phyloP scores from a whole-genome alignment of 352 stramenopile genomes.

The Phytophthora melonis region DNA sequence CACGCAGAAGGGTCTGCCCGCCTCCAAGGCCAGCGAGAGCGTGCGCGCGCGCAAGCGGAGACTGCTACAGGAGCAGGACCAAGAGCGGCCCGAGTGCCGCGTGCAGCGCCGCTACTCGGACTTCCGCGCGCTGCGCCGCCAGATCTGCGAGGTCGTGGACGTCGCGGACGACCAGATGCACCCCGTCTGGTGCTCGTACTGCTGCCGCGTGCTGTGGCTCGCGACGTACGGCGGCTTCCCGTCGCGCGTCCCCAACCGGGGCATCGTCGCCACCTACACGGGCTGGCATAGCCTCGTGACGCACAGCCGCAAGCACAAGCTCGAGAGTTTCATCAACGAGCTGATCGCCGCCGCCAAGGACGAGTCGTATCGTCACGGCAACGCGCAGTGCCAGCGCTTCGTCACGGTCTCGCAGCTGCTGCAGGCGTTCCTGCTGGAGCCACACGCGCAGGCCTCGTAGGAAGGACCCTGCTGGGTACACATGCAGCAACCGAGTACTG shows the following conservation, averaged over 20 bases:
- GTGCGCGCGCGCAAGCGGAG: conserved; percentile 25
- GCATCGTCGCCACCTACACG: conserved; percentile 29
- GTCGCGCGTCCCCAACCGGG: conserved; percentile 47
- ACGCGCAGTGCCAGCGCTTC: conserved; percentile 58
- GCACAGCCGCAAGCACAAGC: conserved; percentile 33
- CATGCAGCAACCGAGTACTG: background rate
- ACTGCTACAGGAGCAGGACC: conserved; percentile 29
- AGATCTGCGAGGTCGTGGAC: conserved; percentile 40
- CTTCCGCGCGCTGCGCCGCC: conserved; percentile 52
- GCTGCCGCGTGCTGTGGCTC: conserved; percentile 56
- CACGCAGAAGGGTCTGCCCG: conserved; percentile 60
- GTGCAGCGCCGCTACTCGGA: conserved; percentile 66
- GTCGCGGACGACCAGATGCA: conserved; percentile 44
- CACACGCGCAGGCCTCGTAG: conserved; percentile 14
- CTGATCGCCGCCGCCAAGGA: conserved; percentile 54
- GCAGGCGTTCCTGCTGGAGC: conserved; percentile 59
- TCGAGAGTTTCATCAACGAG: conserved; percentile 54
- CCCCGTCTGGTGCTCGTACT: conserved; percentile 66
- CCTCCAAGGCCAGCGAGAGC: conserved; percentile 24
- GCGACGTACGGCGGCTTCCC: conserved; percentile 54
- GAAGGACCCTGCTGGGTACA: conserved; percentile 4
- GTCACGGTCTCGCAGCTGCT: conserved; percentile 54
- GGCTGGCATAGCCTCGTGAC: conserved; percentile 29
- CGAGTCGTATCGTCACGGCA: conserved; percentile 51
- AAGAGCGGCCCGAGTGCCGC: conserved; percentile 45